A percentile compares a stretch with the other conserved stretches of the same genome.
Conservation (phyloP, 495 filamentous ascomycete genomes). For the Aspergillus sclerotioniger region DNA sequence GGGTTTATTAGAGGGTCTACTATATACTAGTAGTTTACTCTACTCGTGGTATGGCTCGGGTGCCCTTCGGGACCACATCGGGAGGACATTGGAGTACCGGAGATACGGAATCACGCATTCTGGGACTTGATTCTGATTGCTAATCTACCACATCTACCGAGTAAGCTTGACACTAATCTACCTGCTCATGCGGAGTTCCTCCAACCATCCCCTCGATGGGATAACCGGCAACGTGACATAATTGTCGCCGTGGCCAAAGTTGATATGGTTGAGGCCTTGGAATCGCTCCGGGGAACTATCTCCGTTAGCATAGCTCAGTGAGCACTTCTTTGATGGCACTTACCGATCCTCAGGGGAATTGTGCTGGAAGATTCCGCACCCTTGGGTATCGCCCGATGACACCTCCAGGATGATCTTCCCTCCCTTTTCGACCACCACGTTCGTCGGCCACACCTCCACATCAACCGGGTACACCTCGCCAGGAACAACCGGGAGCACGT, state of each 20-base stretch:
- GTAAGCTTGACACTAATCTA: background rate
- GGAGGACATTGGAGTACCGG: slow-evolving; percentile 10
- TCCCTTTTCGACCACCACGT: slow-evolving; percentile 54
- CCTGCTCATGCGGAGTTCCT: background rate
- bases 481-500: slow-evolving; percentile 52
- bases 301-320: background rate
- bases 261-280: slow-evolving; percentile 52
- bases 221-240: slow-evolving; percentile 58
- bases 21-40: background rate
- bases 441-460: slow-evolving; percentile 69
- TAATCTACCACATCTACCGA: background rate
- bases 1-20: too few species aligned
- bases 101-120: background rate
- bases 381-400: slow-evolving; percentile 58
- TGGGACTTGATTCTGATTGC: too few species aligned
- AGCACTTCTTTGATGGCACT: slow-evolving; percentile 4
- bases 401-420: slow-evolving; percentile 58
- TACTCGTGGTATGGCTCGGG: slow-evolving; percentile 8
- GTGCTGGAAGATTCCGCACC: slow-evolving; percentile 57
- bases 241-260: slow-evolving; percentile 54
- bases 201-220: slow-evolving; percentile 25
- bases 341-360: slow-evolving; percentile 46
- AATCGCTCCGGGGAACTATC: slow-evolving; percentile 45
- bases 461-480: slow-evolving; percentile 61
- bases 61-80: slow-evolving; percentile 34